Percentiles rank a stretch among this genome's conserved stretches.
Conservation (phyloP, 139 green algal species). For the Micractinium conductrix region DNA sequence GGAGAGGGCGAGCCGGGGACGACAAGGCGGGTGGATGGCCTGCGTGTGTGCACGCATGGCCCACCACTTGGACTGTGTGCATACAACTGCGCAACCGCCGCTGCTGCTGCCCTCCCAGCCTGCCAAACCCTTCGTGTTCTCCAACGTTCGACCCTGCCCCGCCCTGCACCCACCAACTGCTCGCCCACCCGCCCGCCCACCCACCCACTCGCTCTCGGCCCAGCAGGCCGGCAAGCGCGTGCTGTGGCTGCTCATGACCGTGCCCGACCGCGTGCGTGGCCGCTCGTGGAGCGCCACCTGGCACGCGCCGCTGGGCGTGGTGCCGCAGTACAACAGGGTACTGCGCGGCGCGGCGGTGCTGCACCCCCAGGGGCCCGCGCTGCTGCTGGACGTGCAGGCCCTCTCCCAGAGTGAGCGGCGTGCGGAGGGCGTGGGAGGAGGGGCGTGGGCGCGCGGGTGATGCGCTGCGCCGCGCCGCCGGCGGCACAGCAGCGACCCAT, state of each 20-base stretch:
- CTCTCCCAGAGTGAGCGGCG: background rate
- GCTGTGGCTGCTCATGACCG: constrained; percentile 5
- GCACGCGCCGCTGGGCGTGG: background rate
- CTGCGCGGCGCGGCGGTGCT: background rate
- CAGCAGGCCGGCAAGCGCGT: background rate
- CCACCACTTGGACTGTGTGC: background rate
- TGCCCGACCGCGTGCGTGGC: background rate
- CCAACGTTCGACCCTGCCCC: no score
- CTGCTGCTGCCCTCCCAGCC: background rate
- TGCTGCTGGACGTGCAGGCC: background rate
- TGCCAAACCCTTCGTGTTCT: no score
- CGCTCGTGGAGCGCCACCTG: background rate
- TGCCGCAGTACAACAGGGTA: background rate
- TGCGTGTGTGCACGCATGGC: no score
- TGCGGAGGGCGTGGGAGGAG: no score
- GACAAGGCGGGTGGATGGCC: background rate
- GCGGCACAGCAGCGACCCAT: background rate
- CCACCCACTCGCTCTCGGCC: background rate
- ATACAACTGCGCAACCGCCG: background rate
- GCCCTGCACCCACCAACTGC: background rate
- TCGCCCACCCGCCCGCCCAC: background rate
- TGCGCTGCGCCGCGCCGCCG: background rate
- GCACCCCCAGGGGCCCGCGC: background rate
- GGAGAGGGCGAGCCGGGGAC: background rate
- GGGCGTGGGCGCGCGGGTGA: no score